Evolutionary conservation across 202 grass and related monocot genomes (phyloP).

Genomic region (Musa balbisiana): DNA sequence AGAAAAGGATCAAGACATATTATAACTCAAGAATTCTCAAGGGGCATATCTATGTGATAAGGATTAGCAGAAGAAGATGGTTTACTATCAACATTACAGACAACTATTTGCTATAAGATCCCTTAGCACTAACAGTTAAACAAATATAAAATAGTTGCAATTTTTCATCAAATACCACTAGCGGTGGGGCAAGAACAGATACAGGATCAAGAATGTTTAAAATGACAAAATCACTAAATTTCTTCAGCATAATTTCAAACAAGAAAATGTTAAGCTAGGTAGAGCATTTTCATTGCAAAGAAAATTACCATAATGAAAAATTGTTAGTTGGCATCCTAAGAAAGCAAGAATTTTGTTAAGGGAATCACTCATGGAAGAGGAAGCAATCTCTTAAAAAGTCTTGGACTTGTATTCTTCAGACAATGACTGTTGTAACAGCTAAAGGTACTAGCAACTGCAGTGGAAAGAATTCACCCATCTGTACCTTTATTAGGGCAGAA

Average conservation of each 20-base stretch:
- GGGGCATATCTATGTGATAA: too few relatives aligned
- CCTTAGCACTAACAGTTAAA: background rate
- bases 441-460: too few relatives aligned
- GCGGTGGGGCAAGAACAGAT: background rate
- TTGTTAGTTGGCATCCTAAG: background rate
- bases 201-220: background rate
- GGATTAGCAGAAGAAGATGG: background rate
- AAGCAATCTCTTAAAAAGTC: background rate
- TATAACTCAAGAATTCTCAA: too few relatives aligned
- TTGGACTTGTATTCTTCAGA: background rate
- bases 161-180: background rate
- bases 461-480: background rate
- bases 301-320: background rate
- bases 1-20: too few relatives aligned
- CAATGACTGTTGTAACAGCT: background rate
- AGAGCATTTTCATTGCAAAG: background rate
- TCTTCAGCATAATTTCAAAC: too few relatives aligned
- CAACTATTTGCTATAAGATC: background rate
- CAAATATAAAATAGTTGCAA: background rate
- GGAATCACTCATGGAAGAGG: background rate
- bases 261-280: background rate
- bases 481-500: background rate
- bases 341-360: background rate
- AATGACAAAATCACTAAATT: too few relatives aligned
- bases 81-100: background rate